Conservation (phyloP, 805 yeast species). For the Zygosaccharomyces bailii region DNA sequence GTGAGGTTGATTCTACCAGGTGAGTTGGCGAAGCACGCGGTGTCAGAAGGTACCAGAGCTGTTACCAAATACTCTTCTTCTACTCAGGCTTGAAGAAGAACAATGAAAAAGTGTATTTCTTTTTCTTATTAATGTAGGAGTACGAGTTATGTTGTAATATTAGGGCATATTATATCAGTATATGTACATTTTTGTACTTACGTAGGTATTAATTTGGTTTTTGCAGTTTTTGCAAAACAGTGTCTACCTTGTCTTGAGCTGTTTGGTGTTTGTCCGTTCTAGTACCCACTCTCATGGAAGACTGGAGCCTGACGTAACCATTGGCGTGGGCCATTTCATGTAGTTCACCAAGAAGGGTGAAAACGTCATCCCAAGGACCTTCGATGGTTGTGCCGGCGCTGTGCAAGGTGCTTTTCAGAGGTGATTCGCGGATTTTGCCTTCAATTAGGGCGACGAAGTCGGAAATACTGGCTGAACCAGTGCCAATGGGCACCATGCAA, state of each 20-base stretch:
- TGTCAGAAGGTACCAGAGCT: conserved; percentile 94
- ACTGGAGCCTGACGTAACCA: conserved; percentile 77
- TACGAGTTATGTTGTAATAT: conserved; percentile 13
- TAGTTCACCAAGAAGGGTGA: conserved; percentile 69
- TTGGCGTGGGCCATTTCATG: conserved; percentile 68
- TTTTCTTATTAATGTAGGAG: conserved; percentile 9
- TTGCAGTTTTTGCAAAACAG: conserved; percentile 53
- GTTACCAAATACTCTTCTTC: conserved; percentile 85
- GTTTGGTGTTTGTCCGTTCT: conserved; percentile 71
- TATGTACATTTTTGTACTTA: conserved; percentile 5
- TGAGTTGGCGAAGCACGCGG: conserved; percentile 95
- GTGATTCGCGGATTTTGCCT: conserved; percentile 55
- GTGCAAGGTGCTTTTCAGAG: conserved; percentile 66
- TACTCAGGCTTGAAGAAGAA: conserved; percentile 24
- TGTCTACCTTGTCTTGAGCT: conserved; percentile 67
- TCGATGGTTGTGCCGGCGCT: conserved; percentile 90
- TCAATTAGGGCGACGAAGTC: conserved; percentile 75
- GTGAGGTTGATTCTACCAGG: conserved; percentile 93
- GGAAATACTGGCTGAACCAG: conserved; percentile 72
- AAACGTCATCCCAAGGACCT: conserved; percentile 92
- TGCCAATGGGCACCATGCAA: conserved; percentile 85
- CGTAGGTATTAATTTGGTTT: conserved; percentile 8
- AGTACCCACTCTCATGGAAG: conserved; percentile 84
- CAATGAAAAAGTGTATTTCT: conserved; percentile 10
- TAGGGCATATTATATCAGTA: conserved; percentile 15